Base-by-base conservation (phyloP, 805 yeast species). In the Starmerella apicola region DNA sequence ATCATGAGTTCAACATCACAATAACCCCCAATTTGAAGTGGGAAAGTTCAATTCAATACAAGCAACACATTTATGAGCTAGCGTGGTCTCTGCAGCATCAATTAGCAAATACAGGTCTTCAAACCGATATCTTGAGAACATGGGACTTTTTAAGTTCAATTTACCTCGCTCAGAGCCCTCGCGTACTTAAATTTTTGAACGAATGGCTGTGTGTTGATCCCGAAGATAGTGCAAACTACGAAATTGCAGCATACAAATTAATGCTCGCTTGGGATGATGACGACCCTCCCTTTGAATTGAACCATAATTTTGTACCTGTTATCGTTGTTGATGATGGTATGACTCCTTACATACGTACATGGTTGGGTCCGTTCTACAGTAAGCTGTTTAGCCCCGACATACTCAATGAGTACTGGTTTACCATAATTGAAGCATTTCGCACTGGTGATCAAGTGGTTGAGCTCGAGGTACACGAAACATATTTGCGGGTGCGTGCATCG, bases 91-190 rank as follows among this genome's bases (percentile, higher is more conserved):
- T 32, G 10, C 5, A 17, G 26, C 24, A 20, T 5, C 9, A 8
- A 24, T 16, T 32, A 13, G 5, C 5, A 8, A 25, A 42, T 21
- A n/a, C 24, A 5, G 25, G 34, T 3, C 37, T 44, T n/a, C 38
- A 39, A 9, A 37, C 40, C 2, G 19, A 10, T 3, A 25, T 51
- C 5, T 20, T 23, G 2, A 20, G 13, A 9, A 28, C 33, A 8
- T 51, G 52, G 53, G 15, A 21, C 4, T 22, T 5, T n/a, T 34
- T 50, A 12, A 39, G 45, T 3, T 30, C 21, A 1, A 45, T 51
- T 3, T 50, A 17, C 21, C 36, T 50, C 2, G 53, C 48, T 4
- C 50, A 39, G 16, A 50, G 49, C 39, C 30, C 49, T n/a, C 45
- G 51, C 5, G 41, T 39, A 36, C 39, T 46, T 5, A 18, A 32